phyloP scores from a whole-genome alignment of 1,284 basidiomycete genomes.

The Heterobasidion occidentale region DNA sequence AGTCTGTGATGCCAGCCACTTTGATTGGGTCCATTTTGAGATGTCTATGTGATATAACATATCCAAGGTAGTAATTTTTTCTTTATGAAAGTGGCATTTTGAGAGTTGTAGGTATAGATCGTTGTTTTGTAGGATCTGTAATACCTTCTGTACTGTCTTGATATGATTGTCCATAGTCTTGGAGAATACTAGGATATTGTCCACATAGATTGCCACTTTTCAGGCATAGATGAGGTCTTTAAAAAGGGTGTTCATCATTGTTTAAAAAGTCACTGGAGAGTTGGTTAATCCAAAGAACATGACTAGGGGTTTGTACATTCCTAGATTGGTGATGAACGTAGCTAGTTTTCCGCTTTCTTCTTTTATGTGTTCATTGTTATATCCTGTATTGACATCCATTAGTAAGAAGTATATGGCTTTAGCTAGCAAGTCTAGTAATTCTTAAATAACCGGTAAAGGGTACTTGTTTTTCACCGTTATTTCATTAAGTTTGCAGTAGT shows the following conservation, averaged over 20 bases:
- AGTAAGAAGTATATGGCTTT: slow-evolving; percentile 5
- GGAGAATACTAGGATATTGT: neutral
- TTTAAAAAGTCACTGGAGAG: neutral
- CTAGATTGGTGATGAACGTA: neutral
- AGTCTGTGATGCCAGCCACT: neutral
- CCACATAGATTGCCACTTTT: neutral
- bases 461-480: slow-evolving; percentile 7
- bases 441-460: slow-evolving; percentile 2
- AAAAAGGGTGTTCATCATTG: neutral
- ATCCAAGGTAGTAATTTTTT: neutral
- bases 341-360: neutral
- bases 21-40: neutral
- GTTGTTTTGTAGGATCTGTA: neutral
- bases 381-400: slow-evolving; percentile 8
- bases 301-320: neutral
- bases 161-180: neutral
- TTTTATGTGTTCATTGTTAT: neutral
- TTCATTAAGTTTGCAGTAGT: slow-evolving; percentile 8
- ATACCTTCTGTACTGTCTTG: neutral
- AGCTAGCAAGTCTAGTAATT: slow-evolving; percentile 2
- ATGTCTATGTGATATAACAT: neutral
- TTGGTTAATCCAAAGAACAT: neutral
- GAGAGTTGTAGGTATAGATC: neutral
- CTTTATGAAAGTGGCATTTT: neutral
- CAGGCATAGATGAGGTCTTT: neutral